Evolutionary conservation across 345 rosid species (phyloP).

Genomic region (Acer negundo): DNA sequence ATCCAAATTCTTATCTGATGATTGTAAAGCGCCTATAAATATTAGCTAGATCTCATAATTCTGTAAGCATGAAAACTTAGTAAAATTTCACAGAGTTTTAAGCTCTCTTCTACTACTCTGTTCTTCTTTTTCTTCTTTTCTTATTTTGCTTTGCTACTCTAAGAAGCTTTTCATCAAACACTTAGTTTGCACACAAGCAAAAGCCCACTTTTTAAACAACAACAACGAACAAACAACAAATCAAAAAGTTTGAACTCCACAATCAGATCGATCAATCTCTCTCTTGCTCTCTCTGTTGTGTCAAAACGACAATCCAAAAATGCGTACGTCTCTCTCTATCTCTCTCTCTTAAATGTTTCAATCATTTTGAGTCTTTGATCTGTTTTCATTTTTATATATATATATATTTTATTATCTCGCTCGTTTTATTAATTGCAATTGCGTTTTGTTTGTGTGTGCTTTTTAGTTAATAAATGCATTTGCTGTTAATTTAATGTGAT

Average conservation of each 20-base stretch:
- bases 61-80: too few species aligned
- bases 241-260: neutral
- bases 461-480: neutral
- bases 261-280: constrained; percentile 19
- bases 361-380: constrained; percentile 12
- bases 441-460: neutral
- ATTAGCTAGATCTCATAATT: too few species aligned
- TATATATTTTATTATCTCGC: neutral
- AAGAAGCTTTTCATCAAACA: too few species aligned
- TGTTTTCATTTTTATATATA: too few species aligned
- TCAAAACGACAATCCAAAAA: constrained; percentile 2
- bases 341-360: neutral
- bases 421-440: constrained; percentile 7
- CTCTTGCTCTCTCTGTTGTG: neutral
- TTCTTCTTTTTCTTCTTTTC: too few species aligned
- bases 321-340: constrained; percentile 4
- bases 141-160: too few species aligned
- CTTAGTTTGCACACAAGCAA: too few species aligned
- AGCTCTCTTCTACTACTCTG: too few species aligned
- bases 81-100: too few species aligned
- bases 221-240: neutral
- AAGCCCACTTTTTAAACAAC: constrained; percentile 3
- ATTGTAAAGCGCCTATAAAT: too few species aligned
- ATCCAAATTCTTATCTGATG: too few species aligned
- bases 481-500: neutral